Percentiles rank a stretch among this genome's conserved stretches.
phyloP scores from a whole-genome alignment of 768 basidiomycete species.

The Rhodocollybia butyracea region DNA sequence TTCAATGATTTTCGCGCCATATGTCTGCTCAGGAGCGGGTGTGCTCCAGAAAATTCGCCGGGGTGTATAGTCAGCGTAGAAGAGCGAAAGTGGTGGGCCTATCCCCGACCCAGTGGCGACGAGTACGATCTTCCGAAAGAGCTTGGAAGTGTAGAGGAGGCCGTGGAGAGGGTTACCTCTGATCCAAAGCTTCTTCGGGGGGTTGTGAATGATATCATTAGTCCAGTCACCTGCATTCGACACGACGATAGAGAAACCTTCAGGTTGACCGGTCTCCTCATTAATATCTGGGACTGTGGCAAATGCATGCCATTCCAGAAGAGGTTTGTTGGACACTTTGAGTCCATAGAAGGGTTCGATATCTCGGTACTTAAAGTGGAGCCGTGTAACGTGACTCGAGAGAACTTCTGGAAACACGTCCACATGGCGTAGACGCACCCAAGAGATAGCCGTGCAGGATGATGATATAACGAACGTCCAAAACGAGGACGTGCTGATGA shows the following conservation, averaged over 20 bases:
- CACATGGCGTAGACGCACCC: slow-evolving; percentile 46
- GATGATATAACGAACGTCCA: slow-evolving; percentile 42
- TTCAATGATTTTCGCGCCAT: slow-evolving; percentile 36
- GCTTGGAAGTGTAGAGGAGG: slow-evolving; percentile 43
- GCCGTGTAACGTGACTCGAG: slow-evolving; percentile 50
- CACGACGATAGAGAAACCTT: slow-evolving; percentile 33
- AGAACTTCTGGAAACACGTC: slow-evolving; percentile 48
- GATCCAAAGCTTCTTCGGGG: slow-evolving; percentile 51
- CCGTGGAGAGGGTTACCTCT: slow-evolving; percentile 51
- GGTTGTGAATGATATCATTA: slow-evolving; percentile 39
- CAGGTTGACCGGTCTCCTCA: slow-evolving; percentile 18
- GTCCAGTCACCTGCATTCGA: slow-evolving; percentile 61
- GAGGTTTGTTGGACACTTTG: slow-evolving; percentile 33
- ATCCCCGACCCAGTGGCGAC: slow-evolving; percentile 56
- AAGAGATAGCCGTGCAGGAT: slow-evolving; percentile 43
- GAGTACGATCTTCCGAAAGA: slow-evolving; percentile 49
- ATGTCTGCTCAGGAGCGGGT: slow-evolving; percentile 36
- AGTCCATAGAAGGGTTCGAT: slow-evolving; percentile 34
- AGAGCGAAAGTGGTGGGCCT: slow-evolving; percentile 39
- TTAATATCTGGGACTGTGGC: slow-evolving; percentile 38
- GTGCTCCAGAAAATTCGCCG: slow-evolving; percentile 40
- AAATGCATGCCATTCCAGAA: slow-evolving; percentile 51
- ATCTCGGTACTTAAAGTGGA: slow-evolving; percentile 50
- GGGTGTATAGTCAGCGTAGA: slow-evolving; percentile 33
- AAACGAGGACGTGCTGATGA: slow-evolving; percentile 43